Evolutionary conservation across 176 grass and related monocot species (phyloP).

Genomic region (Paspalum notatum): DNA sequence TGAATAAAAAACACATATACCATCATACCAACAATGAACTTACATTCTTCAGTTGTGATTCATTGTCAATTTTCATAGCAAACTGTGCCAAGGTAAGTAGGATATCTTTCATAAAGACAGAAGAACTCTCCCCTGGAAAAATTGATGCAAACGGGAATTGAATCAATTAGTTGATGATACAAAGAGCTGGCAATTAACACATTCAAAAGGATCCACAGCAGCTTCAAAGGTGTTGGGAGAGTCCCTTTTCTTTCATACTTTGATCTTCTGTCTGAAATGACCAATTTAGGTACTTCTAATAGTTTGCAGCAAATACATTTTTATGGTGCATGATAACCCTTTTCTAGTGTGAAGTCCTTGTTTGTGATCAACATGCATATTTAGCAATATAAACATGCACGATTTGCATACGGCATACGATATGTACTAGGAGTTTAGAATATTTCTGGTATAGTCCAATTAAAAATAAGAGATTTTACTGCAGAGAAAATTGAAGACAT

Average conservation of each 20-base stretch:
- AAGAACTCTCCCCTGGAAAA: slow-evolving; percentile 63
- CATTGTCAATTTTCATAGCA: slow-evolving; percentile 51
- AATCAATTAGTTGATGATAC: neutral
- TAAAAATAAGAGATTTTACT: slow-evolving; percentile 24
- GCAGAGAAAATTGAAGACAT: slow-evolving; percentile 49
- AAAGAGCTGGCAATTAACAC: slow-evolving; percentile 8
- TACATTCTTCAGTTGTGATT: slow-evolving; percentile 56
- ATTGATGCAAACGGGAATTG: slow-evolving; percentile 12
- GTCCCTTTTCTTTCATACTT: slow-evolving; percentile 2
- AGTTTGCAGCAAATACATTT: slow-evolving; percentile 18
- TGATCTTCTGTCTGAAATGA: neutral
- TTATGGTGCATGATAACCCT: neutral
- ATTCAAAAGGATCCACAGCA: slow-evolving; percentile 14
- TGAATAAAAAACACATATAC: slow-evolving; percentile 6
- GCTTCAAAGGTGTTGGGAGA: neutral
- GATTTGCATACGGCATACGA: neutral
- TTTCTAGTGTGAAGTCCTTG: neutral
- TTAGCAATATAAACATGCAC: slow-evolving; percentile 1
- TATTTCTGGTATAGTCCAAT: neutral
- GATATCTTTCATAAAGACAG: slow-evolving; percentile 81
- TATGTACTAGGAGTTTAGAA: slow-evolving; percentile 18
- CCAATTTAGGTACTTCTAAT: slow-evolving; percentile 9
- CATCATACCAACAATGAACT: slow-evolving; percentile 41
- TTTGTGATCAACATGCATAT: neutral
- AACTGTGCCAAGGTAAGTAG: slow-evolving; percentile 67